Evolutionary conservation across 371 early-diverging fungal species (phyloP).

Genomic region (Apophysomyces elegans): DNA sequence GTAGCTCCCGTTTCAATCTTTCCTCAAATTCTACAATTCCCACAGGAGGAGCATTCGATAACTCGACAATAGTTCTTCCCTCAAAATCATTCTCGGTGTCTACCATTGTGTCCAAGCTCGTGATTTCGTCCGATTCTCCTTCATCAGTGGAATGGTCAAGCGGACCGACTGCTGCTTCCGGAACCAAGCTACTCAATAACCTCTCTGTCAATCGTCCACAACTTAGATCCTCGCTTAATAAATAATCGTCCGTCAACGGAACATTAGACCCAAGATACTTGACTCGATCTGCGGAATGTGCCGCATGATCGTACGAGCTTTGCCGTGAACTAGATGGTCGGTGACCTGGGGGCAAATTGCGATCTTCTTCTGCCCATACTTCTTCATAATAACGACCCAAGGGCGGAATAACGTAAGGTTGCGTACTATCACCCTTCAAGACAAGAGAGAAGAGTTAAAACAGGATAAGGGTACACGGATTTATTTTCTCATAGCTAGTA

Average conservation of each 20-base stretch:
- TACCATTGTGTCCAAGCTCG: slow-evolving; percentile 19
- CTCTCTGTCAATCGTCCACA: slow-evolving; percentile 78
- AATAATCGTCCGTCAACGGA: slow-evolving; percentile 17
- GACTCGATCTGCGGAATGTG: background rate
- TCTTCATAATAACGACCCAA: slow-evolving; percentile 79
- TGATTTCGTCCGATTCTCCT: slow-evolving; percentile 28
- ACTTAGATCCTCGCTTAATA: slow-evolving; percentile 41
- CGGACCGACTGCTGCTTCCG: slow-evolving; percentile 54
- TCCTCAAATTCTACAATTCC: slow-evolving; percentile 65
- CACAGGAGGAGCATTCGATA: slow-evolving; percentile 20
- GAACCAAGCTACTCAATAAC: slow-evolving; percentile 68
- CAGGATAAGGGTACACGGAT: background rate
- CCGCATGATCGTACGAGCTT: background rate
- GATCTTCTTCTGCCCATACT: slow-evolving; percentile 86
- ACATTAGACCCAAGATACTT: slow-evolving; percentile 7
- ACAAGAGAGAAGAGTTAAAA: background rate
- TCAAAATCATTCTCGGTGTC: slow-evolving; percentile 21
- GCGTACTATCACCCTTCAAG: slow-evolving; percentile 64
- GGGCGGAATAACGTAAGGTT: slow-evolving; percentile 74
- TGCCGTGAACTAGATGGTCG: slow-evolving; percentile 3
- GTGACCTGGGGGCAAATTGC: background rate
- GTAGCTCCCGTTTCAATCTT: slow-evolving; percentile 79
- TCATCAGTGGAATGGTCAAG: slow-evolving; percentile 13
- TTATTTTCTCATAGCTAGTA: background rate
- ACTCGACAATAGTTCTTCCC: slow-evolving; percentile 16